Percentiles rank a stretch among this genome's conserved stretches.
Evolutionary conservation across 257 asterid genomes (phyloP).

Genomic region (Paraleonurus japonicus): DNA sequence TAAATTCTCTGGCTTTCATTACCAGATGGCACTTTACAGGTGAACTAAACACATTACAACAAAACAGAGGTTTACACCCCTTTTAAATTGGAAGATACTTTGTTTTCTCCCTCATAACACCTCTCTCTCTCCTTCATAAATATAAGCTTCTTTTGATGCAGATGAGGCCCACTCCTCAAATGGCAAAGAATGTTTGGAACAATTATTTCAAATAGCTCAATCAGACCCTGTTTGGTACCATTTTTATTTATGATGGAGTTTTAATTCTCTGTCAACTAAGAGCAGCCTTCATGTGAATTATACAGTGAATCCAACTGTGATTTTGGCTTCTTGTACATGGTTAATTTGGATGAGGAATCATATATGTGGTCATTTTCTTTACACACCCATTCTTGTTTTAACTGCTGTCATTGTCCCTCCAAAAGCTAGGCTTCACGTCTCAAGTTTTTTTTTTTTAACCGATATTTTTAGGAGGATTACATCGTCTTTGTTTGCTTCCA

Average conservation of each 20-base stretch:
- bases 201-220: conserved; percentile 57
- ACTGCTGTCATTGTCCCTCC: conserved; percentile 40
- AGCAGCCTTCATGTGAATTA: conserved; percentile 89
- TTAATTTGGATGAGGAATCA: conserved; percentile 32
- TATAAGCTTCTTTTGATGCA: conserved; percentile 60
- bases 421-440: conserved; percentile 20
- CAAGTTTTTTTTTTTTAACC: neutral
- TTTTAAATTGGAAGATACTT: conserved; percentile 39
- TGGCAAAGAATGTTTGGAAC: conserved; percentile 58
- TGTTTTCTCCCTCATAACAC: conserved; percentile 32
- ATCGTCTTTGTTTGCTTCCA: too few species aligned
- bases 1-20: conserved; percentile 61
- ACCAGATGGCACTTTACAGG: conserved; percentile 53
- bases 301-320: conserved; percentile 88
- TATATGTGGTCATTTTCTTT: conserved; percentile 25
- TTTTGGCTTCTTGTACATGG: conserved; percentile 61
- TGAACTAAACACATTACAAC: conserved; percentile 38
- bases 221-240: conserved; percentile 37
- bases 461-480: neutral
- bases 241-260: conserved; percentile 43
- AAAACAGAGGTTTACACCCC: conserved; percentile 28
- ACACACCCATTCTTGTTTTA: conserved; percentile 28
- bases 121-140: conserved; percentile 65
- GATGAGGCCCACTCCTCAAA: conserved; percentile 63
- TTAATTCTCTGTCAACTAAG: conserved; percentile 65